phyloP scores from a whole-genome alignment of 495 filamentous ascomycete species.

The Lophium mytilinum region DNA sequence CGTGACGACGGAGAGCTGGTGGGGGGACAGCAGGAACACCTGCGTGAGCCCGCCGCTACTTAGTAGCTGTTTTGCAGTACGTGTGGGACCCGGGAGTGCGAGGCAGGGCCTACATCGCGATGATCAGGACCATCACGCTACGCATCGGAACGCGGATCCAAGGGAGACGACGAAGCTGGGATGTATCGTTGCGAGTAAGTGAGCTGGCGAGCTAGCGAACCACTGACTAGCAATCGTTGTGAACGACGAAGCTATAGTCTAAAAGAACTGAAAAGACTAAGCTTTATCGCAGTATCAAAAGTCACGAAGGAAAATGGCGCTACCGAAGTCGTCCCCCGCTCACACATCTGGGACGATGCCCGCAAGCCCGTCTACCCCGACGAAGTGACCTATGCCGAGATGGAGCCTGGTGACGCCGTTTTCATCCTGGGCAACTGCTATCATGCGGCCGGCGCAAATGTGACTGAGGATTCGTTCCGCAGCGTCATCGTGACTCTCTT shows the following conservation, averaged over 20 bases:
- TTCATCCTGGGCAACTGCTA: constrained; percentile 36
- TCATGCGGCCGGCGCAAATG: constrained; percentile 36
- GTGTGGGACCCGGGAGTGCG: background rate
- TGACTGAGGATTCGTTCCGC: constrained; percentile 10
- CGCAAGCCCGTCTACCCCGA: constrained; percentile 15
- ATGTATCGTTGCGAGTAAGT: background rate
- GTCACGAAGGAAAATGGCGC: background rate
- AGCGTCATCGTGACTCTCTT: background rate
- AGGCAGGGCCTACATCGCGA: background rate
- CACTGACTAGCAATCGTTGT: too few relatives aligned
- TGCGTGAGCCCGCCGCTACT: background rate
- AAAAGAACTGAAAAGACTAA: too few relatives aligned
- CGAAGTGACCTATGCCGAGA: constrained; percentile 27
- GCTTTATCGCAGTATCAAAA: background rate
- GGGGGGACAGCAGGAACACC: background rate
- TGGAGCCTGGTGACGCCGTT: constrained; percentile 34
- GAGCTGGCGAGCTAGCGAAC: too few relatives aligned
- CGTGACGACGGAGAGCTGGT: background rate
- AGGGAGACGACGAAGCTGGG: background rate
- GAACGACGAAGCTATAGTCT: too few relatives aligned
- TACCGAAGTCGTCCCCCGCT: background rate
- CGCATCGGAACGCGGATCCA: background rate
- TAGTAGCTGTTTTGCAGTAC: background rate
- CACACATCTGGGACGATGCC: constrained; percentile 4
- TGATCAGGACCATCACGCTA: background rate